Percentiles rank a stretch among this genome's conserved stretches.
Conservation (phyloP, 2,329 filamentous ascomycete genomes). For the Cladosporium sp. region DNA sequence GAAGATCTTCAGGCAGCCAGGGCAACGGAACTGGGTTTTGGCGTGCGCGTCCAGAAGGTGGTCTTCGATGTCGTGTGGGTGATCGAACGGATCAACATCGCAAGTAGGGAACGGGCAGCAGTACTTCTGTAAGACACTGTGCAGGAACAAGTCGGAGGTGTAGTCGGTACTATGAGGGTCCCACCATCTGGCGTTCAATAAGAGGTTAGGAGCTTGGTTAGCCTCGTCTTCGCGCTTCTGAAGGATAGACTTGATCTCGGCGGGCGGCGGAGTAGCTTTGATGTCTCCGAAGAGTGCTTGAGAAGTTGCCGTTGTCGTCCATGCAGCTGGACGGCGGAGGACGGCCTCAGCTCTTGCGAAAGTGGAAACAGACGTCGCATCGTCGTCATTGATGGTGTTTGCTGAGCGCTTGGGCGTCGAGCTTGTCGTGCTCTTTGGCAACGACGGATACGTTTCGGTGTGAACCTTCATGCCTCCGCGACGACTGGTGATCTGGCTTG, state of each 20-base stretch:
- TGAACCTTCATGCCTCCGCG: slow-evolving; percentile 16
- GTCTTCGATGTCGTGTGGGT: slow-evolving; percentile 28
- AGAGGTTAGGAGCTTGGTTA: neutral
- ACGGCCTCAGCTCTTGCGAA: slow-evolving; percentile 1
- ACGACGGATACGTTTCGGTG: slow-evolving; percentile 2
- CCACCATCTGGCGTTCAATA: slow-evolving; percentile 8
- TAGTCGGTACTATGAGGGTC: slow-evolving; percentile 50
- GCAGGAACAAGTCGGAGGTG: slow-evolving; percentile 46
- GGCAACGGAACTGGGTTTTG: slow-evolving; percentile 34
- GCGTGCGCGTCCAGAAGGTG: slow-evolving; percentile 26
- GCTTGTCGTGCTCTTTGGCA: neutral
- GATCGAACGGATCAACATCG: slow-evolving; percentile 27
- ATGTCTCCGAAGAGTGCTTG: slow-evolving; percentile 35
- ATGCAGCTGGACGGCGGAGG: slow-evolving; percentile 7
- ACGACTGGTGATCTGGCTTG: slow-evolving; percentile 16
- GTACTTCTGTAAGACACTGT: slow-evolving; percentile 43
- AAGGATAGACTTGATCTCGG: slow-evolving; percentile 29
- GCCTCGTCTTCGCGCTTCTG: slow-evolving; percentile 12
- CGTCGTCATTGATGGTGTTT: neutral
- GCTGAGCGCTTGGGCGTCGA: neutral
- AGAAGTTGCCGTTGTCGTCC: slow-evolving; percentile 16
- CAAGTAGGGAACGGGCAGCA: slow-evolving; percentile 53
- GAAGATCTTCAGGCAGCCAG: slow-evolving; percentile 39
- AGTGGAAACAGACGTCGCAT: slow-evolving; percentile 5
- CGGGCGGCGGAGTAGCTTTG: slow-evolving; percentile 25